A percentile compares a stretch with the other conserved stretches of the same genome.
Conservation (phyloP, 768 basidiomycete species). For the Mycena leptocephala region DNA sequence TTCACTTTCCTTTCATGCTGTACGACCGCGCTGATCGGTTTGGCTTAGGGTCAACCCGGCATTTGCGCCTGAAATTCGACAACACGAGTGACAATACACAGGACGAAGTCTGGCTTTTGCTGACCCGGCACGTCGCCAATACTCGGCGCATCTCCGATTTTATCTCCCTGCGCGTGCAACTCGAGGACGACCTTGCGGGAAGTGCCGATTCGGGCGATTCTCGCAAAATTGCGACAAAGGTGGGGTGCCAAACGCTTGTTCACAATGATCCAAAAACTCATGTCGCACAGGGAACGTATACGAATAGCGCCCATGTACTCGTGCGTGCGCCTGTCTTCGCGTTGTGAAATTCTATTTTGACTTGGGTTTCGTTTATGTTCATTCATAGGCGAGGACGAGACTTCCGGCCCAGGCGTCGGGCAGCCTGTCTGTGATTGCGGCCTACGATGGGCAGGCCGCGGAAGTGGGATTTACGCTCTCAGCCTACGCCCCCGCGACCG, state of each 20-base stretch:
- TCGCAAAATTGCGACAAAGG: conserved; percentile 57
- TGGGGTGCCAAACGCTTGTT: conserved; percentile 33
- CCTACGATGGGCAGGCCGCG: conserved; percentile 77
- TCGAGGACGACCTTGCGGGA: conserved; percentile 58
- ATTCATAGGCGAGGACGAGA: conserved; percentile 52
- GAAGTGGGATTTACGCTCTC: conserved; percentile 81
- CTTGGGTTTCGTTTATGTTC: neutral
- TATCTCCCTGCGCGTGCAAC: conserved; percentile 73
- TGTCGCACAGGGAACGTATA: conserved; percentile 61
- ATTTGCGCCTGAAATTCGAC: conserved; percentile 59
- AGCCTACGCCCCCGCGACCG: conserved; percentile 63
- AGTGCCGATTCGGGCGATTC: conserved; percentile 46
- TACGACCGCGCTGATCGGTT: neutral
- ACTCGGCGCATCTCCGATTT: conserved; percentile 77
- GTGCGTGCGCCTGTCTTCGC: conserved; percentile 43
- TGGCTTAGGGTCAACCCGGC: conserved; percentile 55
- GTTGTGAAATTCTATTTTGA: neutral
- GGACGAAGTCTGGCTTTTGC: conserved; percentile 83
- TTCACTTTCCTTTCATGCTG: neutral
- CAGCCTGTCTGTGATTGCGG: conserved; percentile 69
- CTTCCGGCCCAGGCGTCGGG: conserved; percentile 57
- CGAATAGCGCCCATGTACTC: conserved; percentile 68
- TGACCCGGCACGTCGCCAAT: conserved; percentile 82
- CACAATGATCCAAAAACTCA: neutral
- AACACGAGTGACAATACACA: conserved; percentile 42